These are phyloP conservation scores for Somion occarium DNA, from an alignment of 1,284 basidiomycete species.

Conservation along the genomic window DNA sequence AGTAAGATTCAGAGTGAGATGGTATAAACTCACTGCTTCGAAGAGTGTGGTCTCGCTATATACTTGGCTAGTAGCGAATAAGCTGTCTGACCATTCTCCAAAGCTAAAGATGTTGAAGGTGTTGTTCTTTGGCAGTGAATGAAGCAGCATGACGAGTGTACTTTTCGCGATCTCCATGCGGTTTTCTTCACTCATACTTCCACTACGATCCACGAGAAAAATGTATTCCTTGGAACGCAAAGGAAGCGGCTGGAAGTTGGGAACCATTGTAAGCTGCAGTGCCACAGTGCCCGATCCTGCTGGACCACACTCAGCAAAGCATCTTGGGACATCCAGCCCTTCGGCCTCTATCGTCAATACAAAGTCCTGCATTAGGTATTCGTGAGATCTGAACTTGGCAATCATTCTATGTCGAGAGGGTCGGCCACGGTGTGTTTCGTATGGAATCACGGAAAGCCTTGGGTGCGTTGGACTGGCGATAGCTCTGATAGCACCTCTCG, in stretches of 20 bases:
- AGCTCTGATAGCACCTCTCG: conserved; percentile 7
- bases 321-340: conserved; percentile 45
- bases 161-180: conserved; percentile 36
- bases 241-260: conserved; percentile 38
- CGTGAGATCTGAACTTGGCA: conserved; percentile 7
- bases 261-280: conserved; percentile 47
- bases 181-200: conserved; percentile 33
- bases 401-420: conserved; percentile 4
- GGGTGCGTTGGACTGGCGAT: conserved; percentile 13
- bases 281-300: conserved; percentile 33
- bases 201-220: conserved; percentile 43
- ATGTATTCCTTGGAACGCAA: conserved; percentile 40
- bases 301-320: conserved; percentile 43
- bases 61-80: conserved; percentile 33
- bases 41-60: conserved; percentile 31
- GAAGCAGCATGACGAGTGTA: conserved; percentile 35
- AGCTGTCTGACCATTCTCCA: conserved; percentile 22
- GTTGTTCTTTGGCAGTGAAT: conserved; percentile 32
- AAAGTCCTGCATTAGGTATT: conserved; percentile 11
- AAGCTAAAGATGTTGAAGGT: conserved; percentile 54
- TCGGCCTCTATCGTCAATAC: conserved; percentile 11
- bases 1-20: conserved; percentile 1
- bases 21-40: conserved; percentile 35
- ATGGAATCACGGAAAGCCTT: background rate
- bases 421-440: conserved; percentile 3